These are phyloP conservation scores for Amesomyces nigricolor DNA, from an alignment of 2,329 filamentous ascomycete species.

Conservation along the genomic window DNA sequence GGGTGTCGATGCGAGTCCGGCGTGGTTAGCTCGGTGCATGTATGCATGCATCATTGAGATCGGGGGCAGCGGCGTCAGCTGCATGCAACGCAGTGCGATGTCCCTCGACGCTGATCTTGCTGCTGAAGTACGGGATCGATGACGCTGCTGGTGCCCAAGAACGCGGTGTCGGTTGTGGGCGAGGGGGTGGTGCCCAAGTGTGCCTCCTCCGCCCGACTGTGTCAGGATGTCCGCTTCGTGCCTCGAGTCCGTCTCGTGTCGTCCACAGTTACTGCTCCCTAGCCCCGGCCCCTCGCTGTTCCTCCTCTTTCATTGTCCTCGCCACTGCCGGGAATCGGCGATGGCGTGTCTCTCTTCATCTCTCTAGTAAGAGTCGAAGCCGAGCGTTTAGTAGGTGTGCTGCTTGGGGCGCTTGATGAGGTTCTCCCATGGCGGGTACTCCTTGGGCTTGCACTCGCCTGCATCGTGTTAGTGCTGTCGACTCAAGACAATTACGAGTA, in stretches of 20 bases:
- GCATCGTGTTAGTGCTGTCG: not conserved
- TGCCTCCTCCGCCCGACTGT: no score
- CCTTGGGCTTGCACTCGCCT: conserved; percentile 37
- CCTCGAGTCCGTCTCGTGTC: not conserved
- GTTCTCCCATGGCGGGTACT: conserved; percentile 34
- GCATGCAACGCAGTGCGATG: no score
- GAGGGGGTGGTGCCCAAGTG: no score
- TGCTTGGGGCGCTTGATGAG: conserved; percentile 34
- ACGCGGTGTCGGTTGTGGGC: no score
- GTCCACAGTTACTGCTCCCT: not conserved
- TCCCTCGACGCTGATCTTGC: no score
- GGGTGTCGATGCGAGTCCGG: no score
- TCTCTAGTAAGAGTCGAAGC: not conserved
- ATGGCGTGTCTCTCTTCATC: not conserved
- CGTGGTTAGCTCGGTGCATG: no score
- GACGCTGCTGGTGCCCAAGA: no score
- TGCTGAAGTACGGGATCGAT: no score
- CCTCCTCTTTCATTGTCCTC: not conserved
- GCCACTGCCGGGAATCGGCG: not conserved
- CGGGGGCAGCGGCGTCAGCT: no score
- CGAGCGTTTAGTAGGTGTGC: conserved; percentile 15
- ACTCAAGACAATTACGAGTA: not conserved
- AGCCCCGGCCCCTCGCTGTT: not conserved
- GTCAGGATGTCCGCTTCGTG: no score
- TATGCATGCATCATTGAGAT: no score